These are phyloP conservation scores for Spiraea crenata DNA, from an alignment of 331 rosid genomes.

Conservation along the genomic window DNA sequence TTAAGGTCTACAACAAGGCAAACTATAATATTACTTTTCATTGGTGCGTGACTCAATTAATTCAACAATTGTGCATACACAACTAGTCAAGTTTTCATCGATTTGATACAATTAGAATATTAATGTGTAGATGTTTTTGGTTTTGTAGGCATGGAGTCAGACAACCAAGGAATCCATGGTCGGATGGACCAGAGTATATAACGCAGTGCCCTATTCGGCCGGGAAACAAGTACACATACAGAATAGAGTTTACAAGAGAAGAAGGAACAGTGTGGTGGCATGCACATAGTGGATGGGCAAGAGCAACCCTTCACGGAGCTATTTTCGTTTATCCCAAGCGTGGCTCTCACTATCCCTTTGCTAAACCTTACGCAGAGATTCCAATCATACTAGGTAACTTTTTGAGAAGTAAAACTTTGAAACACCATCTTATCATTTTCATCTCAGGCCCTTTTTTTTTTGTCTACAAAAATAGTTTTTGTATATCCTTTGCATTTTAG, in stretches of 20 bases:
- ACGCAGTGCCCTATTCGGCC: constrained; percentile 53
- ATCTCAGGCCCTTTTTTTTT: no score
- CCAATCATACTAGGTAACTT: constrained; percentile 46
- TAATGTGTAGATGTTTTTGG: no score
- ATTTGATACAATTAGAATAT: no score
- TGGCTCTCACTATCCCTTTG: constrained; percentile 34
- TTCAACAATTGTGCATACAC: no score
- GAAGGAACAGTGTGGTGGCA: constrained; percentile 75
- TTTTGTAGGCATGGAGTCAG: constrained; percentile 56
- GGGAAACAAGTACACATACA: constrained; percentile 30
- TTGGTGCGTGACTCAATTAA: constrained; percentile 33
- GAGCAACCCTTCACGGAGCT: constrained; percentile 57
- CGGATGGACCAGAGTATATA: constrained; percentile 60
- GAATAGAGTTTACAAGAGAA: constrained; percentile 33
- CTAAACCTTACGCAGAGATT: constrained; percentile 34
- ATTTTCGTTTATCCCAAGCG: constrained; percentile 39
- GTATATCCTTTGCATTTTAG: no score
- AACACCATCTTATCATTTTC: no score
- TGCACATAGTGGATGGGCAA: constrained; percentile 47
- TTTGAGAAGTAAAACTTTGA: no score
- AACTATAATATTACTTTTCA: constrained; percentile 54
- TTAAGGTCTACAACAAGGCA: constrained; percentile 45
- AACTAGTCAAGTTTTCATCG: no score
- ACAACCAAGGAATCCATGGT: constrained; percentile 40
- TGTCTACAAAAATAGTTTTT: no score